Evolutionary conservation across 176 grass and related monocot species (phyloP).

Genomic region (Oryza brachyantha): DNA sequence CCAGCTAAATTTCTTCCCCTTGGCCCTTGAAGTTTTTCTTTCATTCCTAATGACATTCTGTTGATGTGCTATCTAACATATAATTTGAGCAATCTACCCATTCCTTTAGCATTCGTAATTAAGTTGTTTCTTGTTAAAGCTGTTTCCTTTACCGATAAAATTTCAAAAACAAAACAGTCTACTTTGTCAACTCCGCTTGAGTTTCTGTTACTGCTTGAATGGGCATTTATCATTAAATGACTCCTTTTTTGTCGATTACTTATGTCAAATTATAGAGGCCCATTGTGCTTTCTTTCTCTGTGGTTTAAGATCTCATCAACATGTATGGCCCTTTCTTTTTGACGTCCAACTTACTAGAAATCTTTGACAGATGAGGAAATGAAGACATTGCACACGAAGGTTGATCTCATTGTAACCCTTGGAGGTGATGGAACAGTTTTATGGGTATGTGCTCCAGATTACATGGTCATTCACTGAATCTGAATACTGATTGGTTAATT

Average conservation of each 20-base stretch:
- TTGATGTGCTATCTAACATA: background rate
- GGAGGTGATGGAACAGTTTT: constrained; percentile 83
- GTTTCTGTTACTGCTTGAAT: constrained; percentile 6
- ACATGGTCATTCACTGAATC: constrained; percentile 24
- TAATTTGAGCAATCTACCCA: background rate
- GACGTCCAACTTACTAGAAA: constrained; percentile 21
- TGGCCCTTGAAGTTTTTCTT: background rate
- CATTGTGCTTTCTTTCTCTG: background rate
- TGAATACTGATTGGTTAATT: constrained; percentile 2
- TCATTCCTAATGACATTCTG: background rate
- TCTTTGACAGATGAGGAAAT: constrained; percentile 61
- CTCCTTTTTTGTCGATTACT: constrained; percentile 1
- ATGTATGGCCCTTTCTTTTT: background rate
- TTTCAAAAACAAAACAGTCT: background rate
- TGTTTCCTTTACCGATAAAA: constrained; percentile 13
- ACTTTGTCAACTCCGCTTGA: background rate
- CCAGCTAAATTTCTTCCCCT: background rate
- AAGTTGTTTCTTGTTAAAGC: background rate
- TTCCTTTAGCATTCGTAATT: background rate
- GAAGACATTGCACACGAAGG: constrained; percentile 66
- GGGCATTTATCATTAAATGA: background rate
- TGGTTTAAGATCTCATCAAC: background rate
- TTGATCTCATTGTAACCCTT: constrained; percentile 76
- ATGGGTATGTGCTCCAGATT: constrained; percentile 50
- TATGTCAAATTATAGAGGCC: background rate